Conservation (phyloP, 2,329 filamentous ascomycete species). For the Ophiostoma sp. region DNA sequence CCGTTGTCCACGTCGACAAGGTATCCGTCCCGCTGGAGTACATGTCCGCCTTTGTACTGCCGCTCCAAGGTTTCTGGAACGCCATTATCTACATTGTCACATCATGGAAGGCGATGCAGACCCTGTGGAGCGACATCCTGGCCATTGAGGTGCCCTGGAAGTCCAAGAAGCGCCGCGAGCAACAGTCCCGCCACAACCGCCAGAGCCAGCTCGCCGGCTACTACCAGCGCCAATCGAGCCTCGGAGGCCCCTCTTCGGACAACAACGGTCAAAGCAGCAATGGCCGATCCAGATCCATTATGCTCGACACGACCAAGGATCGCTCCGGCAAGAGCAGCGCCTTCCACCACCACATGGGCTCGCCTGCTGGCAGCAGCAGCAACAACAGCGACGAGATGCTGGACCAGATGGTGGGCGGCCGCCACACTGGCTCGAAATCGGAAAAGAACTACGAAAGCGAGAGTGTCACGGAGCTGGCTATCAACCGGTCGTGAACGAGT, state of each 20-base stretch:
- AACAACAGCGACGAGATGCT: slow-evolving; percentile 28
- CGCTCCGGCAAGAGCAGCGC: neutral
- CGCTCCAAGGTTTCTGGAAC: slow-evolving; percentile 85
- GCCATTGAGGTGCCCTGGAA: slow-evolving; percentile 30
- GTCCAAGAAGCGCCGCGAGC: slow-evolving; percentile 7
- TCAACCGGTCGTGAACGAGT: slow-evolving; percentile 1
- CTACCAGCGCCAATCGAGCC: slow-evolving; percentile 23
- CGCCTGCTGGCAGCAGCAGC: slow-evolving; percentile 18
- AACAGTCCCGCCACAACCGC: slow-evolving; percentile 30
- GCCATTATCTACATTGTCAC: slow-evolving; percentile 73
- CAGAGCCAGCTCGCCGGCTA: slow-evolving; percentile 12
- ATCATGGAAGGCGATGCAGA: slow-evolving; percentile 63
- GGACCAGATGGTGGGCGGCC: slow-evolving; percentile 31
- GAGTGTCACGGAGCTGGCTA: slow-evolving; percentile 53
- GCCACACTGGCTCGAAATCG: slow-evolving; percentile 25
- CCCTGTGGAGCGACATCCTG: slow-evolving; percentile 44
- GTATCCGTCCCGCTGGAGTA: slow-evolving; percentile 64
- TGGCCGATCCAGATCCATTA: neutral
- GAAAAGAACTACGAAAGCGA: slow-evolving; percentile 49
- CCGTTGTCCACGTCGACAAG: slow-evolving; percentile 57
- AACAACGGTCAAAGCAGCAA: neutral
- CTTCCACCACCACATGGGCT: slow-evolving; percentile 2
- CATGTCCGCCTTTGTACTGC: slow-evolving; percentile 71
- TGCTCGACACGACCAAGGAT: neutral
- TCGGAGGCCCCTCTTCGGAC: neutral